Conservation (phyloP, 257 asterid species). For the Rubia yunnanensis region DNA sequence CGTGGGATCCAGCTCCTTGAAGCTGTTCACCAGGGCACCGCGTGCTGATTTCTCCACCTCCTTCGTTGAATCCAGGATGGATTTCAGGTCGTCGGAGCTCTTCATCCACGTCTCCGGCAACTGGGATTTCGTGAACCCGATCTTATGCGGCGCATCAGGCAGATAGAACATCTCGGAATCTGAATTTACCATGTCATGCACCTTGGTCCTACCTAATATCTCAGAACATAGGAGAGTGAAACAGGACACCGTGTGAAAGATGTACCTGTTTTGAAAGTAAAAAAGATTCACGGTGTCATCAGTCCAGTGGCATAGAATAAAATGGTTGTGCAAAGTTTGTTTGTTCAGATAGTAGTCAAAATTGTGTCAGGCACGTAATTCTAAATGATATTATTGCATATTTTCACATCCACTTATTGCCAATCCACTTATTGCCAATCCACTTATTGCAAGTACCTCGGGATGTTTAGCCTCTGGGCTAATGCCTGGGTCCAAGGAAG, state of each 20-base stretch:
- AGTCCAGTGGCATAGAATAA: no score
- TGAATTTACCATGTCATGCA: slow-evolving; percentile 13
- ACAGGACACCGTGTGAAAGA: slow-evolving; percentile 51
- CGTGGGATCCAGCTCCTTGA: slow-evolving; percentile 48
- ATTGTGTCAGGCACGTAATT: no score
- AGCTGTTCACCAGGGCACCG: slow-evolving; percentile 39
- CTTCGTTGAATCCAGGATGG: slow-evolving; percentile 16
- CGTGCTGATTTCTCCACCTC: slow-evolving; percentile 13
- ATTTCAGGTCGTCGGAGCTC: slow-evolving; percentile 6
- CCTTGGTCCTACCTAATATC: slow-evolving; percentile 3
- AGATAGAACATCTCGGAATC: slow-evolving; percentile 23
- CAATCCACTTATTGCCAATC: no score
- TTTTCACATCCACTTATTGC: no score
- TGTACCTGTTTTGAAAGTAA: no score
- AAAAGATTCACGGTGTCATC: no score
- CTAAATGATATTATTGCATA: no score
- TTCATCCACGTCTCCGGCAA: slow-evolving; percentile 15
- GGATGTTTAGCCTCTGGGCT: slow-evolving; percentile 29
- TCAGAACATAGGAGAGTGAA: slow-evolving; percentile 34
- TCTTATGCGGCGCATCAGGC: slow-evolving; percentile 37
- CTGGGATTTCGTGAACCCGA: slow-evolving; percentile 33
- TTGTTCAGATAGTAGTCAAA: no score
- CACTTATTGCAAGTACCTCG: slow-evolving; percentile 15
- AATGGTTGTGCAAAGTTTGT: no score
- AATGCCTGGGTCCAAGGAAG: slow-evolving; percentile 38